Percentiles rank a stretch among this genome's conserved stretches.
Evolutionary conservation across 1,284 basidiomycete species (phyloP).

Genomic region (Grifola frondosa): DNA sequence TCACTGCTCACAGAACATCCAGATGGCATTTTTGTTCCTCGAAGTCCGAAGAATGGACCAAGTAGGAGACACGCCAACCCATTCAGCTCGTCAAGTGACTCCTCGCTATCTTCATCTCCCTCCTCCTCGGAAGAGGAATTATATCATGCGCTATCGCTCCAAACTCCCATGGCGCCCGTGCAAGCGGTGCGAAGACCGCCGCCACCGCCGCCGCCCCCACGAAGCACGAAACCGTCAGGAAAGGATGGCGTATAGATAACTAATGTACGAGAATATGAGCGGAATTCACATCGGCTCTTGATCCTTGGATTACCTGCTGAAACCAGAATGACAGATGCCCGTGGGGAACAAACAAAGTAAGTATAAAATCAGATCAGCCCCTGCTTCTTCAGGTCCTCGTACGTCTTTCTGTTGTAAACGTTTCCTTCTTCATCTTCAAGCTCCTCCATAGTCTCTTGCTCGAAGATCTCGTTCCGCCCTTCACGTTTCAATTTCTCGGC

Average conservation of each 20-base stretch:
- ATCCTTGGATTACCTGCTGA: neutral
- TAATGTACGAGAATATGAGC: slow-evolving; percentile 1
- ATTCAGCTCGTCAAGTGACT: slow-evolving; percentile 65
- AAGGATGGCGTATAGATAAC: slow-evolving; percentile 5
- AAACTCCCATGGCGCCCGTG: slow-evolving; percentile 50
- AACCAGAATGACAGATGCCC: neutral
- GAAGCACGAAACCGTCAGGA: slow-evolving; percentile 19
- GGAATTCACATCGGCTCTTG: slow-evolving; percentile 4
- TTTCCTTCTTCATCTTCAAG: slow-evolving; percentile 97
- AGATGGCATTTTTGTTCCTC: slow-evolving; percentile 58
- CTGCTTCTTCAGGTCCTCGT: slow-evolving; percentile 90
- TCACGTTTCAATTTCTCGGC: slow-evolving; percentile 96
- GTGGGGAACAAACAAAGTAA: neutral
- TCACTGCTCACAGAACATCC: slow-evolving; percentile 48
- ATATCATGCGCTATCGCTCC: slow-evolving; percentile 65
- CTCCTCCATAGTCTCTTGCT: slow-evolving; percentile 94
- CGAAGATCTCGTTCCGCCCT: slow-evolving; percentile 86
- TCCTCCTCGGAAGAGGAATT: slow-evolving; percentile 82
- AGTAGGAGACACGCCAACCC: slow-evolving; percentile 51
- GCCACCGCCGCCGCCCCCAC: slow-evolving; percentile 38
- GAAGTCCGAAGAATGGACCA: slow-evolving; percentile 36
- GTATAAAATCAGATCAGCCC: slow-evolving; percentile 63
- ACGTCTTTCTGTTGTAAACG: slow-evolving; percentile 90
- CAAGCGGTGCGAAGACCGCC: slow-evolving; percentile 32
- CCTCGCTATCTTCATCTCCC: slow-evolving; percentile 67